Percentiles rank a stretch among this genome's conserved stretches.
phyloP scores from a whole-genome alignment of 2,329 filamentous ascomycete species.

The Cladosporium sp. region DNA sequence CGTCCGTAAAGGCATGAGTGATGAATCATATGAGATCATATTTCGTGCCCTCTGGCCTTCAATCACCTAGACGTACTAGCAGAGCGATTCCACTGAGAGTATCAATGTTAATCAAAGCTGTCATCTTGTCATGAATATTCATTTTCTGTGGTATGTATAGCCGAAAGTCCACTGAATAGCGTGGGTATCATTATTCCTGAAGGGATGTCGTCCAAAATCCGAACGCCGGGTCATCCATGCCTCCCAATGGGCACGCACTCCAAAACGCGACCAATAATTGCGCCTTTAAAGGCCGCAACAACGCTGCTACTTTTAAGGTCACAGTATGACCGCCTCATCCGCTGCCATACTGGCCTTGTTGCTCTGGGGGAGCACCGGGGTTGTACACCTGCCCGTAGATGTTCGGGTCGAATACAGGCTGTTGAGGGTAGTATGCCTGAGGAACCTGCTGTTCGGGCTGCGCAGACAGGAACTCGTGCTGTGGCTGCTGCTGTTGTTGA shows the following conservation, averaged over 20 bases:
- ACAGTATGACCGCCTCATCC: neutral
- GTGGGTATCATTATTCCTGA: constrained; percentile 10
- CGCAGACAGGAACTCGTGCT: constrained; percentile 61
- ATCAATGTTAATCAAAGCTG: neutral
- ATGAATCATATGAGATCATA: neutral
- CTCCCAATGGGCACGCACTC: neutral
- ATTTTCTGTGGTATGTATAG: constrained; percentile 6
- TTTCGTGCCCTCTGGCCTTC: neutral
- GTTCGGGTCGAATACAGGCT: constrained; percentile 74
- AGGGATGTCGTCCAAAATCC: constrained; percentile 1
- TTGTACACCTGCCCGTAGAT: constrained; percentile 62
- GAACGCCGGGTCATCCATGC: constrained; percentile 8
- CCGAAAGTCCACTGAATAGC: constrained; percentile 8
- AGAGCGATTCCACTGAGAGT: no score
- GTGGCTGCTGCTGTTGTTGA: constrained; percentile 58
- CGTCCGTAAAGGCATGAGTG: neutral
- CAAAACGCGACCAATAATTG: neutral
- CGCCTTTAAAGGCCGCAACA: neutral
- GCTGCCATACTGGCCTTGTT: constrained; percentile 17
- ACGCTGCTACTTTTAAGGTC: neutral
- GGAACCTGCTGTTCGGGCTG: constrained; percentile 69
- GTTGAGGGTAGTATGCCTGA: constrained; percentile 66
- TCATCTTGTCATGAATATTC: constrained; percentile 5
- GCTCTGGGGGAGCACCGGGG: constrained; percentile 3
- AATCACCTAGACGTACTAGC: no score